Evolutionary conservation across 345 rosid genomes (phyloP).

Genomic region (Heritiera littoralis): DNA sequence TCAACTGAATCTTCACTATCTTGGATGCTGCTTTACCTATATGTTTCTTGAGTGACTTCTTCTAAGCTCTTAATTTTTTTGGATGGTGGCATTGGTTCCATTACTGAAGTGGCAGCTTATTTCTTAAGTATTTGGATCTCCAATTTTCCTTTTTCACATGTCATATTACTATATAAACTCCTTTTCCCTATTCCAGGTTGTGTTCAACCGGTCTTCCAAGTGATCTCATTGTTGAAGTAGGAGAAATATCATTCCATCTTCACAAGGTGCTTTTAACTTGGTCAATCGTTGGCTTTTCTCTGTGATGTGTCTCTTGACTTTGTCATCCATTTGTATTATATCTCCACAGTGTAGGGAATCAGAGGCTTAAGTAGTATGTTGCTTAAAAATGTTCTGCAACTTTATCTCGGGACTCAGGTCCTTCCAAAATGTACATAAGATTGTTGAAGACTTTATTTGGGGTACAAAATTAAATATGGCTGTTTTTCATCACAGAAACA

Average conservation of each 20-base stretch:
- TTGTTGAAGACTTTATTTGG: not conserved
- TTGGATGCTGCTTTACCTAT: not conserved
- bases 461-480: too few relatives aligned
- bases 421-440: not conserved
- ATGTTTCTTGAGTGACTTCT: not conserved
- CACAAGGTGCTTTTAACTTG: conserved; percentile 60
- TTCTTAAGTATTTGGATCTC: not conserved
- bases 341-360: too few relatives aligned
- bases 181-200: conserved; percentile 44
- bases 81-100: not conserved
- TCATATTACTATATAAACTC: not conserved
- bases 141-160: not conserved
- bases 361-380: not conserved
- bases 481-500: not conserved
- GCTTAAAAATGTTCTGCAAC: not conserved
- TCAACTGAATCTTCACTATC: not conserved
- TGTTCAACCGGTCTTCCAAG: conserved; percentile 82
- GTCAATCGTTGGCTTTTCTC: not conserved
- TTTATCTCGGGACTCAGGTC: not conserved
- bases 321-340: not conserved
- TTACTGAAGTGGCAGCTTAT: not conserved
- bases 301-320: not conserved
- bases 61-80: not conserved
- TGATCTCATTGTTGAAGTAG: conserved; percentile 71
- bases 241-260: conserved; percentile 69